A percentile compares a stretch with the other conserved stretches of the same genome.
phyloP scores from a whole-genome alignment of 139 green algal genomes.

The Dunaliella primolecta region DNA sequence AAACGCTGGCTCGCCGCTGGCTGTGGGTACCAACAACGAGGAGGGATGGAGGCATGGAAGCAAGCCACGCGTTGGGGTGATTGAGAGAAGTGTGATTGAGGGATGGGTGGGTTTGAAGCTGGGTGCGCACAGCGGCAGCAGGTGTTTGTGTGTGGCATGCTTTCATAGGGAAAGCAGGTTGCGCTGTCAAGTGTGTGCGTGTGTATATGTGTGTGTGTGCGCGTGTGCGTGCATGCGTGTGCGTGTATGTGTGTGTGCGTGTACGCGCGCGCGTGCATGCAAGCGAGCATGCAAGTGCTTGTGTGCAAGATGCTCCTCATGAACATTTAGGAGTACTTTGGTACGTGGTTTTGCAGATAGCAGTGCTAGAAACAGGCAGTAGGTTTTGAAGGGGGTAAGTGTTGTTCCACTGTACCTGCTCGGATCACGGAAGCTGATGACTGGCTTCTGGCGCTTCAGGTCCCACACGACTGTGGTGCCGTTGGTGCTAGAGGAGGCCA shows the following conservation, averaged over 20 bases:
- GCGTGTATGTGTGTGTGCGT: background rate
- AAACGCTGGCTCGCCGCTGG: slow-evolving; percentile 54
- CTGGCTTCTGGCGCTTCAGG: slow-evolving; percentile 88
- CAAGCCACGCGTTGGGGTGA: too few relatives aligned
- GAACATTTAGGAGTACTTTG: too few relatives aligned
- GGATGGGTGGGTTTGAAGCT: too few relatives aligned
- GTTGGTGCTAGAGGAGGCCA: slow-evolving; percentile 72
- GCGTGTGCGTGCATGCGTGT: background rate
- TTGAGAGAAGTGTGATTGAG: too few relatives aligned
- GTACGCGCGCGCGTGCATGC: background rate
- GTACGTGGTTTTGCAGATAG: too few relatives aligned
- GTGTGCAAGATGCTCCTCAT: too few relatives aligned
- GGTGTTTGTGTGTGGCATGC: too few relatives aligned
- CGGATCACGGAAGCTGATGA: slow-evolving; percentile 83
- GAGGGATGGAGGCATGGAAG: background rate
- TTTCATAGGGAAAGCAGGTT: too few relatives aligned
- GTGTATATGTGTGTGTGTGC: background rate
- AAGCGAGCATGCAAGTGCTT: background rate
- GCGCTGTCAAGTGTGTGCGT: too few relatives aligned
- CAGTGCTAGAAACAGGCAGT: too few relatives aligned
- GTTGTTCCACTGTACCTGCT: slow-evolving; percentile 64
- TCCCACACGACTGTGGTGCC: slow-evolving; percentile 90
- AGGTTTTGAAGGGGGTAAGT: background rate
- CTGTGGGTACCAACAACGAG: slow-evolving; percentile 30
- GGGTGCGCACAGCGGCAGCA: too few relatives aligned